Evolutionary conservation across 2,329 filamentous ascomycete genomes (phyloP).

Genomic region (Hypoxylon sp.): DNA sequence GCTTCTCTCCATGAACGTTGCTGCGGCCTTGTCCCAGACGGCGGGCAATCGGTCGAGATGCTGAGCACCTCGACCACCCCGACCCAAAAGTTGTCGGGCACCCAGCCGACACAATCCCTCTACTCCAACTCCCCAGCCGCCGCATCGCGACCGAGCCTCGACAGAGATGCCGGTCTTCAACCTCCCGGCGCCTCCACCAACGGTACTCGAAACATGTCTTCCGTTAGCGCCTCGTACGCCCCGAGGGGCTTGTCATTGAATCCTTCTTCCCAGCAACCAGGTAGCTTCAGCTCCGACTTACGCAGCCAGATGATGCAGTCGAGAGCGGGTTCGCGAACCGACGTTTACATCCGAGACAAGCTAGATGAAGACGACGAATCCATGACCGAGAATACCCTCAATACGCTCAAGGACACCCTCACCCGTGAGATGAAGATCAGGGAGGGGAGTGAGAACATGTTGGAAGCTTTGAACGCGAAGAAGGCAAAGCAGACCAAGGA

Average conservation of each 20-base stretch:
- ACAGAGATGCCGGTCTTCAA: conserved; percentile 67
- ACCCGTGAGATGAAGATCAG: conserved; percentile 98
- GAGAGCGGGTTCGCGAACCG: conserved; percentile 70
- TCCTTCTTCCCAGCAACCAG: conserved; percentile 75
- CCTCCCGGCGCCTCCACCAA: conserved; percentile 56
- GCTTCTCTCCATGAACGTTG: conserved; percentile 39
- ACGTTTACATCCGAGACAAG: conserved; percentile 65
- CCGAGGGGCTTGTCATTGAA: conserved; percentile 77
- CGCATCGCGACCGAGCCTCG: conserved; percentile 61
- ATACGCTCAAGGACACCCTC: conserved; percentile 82
- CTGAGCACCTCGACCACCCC: conserved; percentile 66
- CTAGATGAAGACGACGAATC: conserved; percentile 71
- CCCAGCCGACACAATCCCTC: conserved; percentile 56
- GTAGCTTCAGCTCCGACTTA: conserved; percentile 91
- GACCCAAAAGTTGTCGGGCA: conserved; percentile 64
- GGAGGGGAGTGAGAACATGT: conserved; percentile 95
- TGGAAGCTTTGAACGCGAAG: conserved; percentile 93
- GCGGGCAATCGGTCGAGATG: conserved; percentile 55
- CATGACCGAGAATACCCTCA: conserved; percentile 77
- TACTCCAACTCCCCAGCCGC: conserved; percentile 54
- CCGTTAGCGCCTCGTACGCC: conserved; percentile 70
- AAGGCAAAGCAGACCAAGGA: conserved; percentile 96
- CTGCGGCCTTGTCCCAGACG: conserved; percentile 43
- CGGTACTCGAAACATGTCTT: conserved; percentile 62
- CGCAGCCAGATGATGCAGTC: conserved; percentile 77